These are phyloP conservation scores for Moricandia arvensis DNA, from an alignment of 345 rosid genomes.

Conservation along the genomic window DNA sequence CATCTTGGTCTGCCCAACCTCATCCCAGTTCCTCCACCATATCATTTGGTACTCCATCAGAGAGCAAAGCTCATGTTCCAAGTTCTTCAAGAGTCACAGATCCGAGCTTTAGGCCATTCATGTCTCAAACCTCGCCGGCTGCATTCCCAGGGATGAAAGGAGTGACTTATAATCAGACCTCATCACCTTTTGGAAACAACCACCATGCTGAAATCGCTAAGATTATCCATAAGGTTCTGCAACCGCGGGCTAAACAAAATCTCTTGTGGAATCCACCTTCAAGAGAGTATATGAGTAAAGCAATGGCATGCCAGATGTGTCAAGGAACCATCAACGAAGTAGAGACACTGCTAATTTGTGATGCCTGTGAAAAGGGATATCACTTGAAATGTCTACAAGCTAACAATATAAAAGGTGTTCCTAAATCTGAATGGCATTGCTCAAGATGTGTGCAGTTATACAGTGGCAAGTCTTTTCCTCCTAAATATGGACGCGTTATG, in stretches of 20 bases:
- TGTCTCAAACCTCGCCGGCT: slow-evolving; percentile 51
- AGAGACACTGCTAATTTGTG: slow-evolving; percentile 79
- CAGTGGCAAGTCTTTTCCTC: slow-evolving; percentile 91
- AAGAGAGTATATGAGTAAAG: slow-evolving; percentile 88
- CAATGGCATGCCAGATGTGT: slow-evolving; percentile 77
- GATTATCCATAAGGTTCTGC: slow-evolving; percentile 68
- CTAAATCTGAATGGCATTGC: slow-evolving; percentile 98
- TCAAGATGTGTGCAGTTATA: slow-evolving; percentile 68
- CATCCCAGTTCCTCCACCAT: slow-evolving; percentile 47
- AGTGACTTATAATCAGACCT: slow-evolving; percentile 48
- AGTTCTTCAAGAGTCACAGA: slow-evolving; percentile 53
- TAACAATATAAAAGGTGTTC: slow-evolving; percentile 69
- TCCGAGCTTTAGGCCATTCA: slow-evolving; percentile 56
- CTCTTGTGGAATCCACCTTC: slow-evolving; percentile 97
- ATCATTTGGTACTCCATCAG: slow-evolving; percentile 50
- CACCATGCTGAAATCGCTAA: slow-evolving; percentile 73
- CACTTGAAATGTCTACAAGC: slow-evolving; percentile 82
- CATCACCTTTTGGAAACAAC: slow-evolving; percentile 49
- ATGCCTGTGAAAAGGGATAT: slow-evolving; percentile 93
- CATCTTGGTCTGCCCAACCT: slow-evolving; percentile 74
- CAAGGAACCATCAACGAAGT: slow-evolving; percentile 65
- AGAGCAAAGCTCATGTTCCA: slow-evolving; percentile 51
- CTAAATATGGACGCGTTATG: slow-evolving; percentile 95
- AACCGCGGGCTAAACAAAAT: slow-evolving; percentile 63
- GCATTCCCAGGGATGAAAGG: slow-evolving; percentile 55